phyloP scores from a whole-genome alignment of 2,329 filamentous ascomycete species.

The Fusarium sulawesiense region DNA sequence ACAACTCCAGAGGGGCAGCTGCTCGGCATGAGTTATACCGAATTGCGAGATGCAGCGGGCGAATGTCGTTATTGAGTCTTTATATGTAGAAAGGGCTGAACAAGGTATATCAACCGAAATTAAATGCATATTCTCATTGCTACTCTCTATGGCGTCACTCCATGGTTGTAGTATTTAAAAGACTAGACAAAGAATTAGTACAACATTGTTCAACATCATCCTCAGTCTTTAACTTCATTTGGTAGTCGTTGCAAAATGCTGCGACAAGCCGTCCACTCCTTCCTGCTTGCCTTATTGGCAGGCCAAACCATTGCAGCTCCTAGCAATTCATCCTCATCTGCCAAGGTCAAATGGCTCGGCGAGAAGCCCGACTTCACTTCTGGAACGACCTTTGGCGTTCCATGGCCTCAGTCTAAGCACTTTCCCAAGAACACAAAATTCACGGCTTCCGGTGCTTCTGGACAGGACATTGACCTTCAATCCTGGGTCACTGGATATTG shows the following conservation, averaged over 20 bases:
- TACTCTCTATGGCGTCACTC: constrained; percentile 30
- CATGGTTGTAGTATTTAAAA: constrained; percentile 22
- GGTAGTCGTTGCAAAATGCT: constrained; percentile 35
- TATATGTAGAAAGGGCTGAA: constrained; percentile 14
- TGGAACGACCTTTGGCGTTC: constrained; percentile 58
- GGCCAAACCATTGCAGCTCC: constrained; percentile 26
- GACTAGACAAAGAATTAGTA: constrained; percentile 11
- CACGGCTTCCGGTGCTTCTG: constrained; percentile 44
- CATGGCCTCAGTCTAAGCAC: constrained; percentile 57
- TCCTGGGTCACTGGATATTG: constrained; percentile 70
- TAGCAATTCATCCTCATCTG: constrained; percentile 38
- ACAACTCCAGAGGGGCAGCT: not conserved
- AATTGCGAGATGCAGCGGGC: constrained; percentile 23
- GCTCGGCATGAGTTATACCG: constrained; percentile 17
- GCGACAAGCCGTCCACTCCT: constrained; percentile 39
- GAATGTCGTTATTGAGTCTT: not conserved
- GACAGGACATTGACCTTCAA: constrained; percentile 48
- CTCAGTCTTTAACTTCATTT: not conserved
- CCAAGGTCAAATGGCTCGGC: constrained; percentile 55
- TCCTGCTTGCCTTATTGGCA: constrained; percentile 26
- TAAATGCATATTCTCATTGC: constrained; percentile 34
- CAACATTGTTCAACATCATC: not conserved
- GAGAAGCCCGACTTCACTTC: constrained; percentile 49
- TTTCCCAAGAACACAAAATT: constrained; percentile 53
- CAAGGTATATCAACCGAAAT: constrained; percentile 33